Evolutionary conservation across 1,284 basidiomycete genomes (phyloP), one percentile per base, ranked within the genome.

Genomic region (Cryptococcus sp.): DNA sequence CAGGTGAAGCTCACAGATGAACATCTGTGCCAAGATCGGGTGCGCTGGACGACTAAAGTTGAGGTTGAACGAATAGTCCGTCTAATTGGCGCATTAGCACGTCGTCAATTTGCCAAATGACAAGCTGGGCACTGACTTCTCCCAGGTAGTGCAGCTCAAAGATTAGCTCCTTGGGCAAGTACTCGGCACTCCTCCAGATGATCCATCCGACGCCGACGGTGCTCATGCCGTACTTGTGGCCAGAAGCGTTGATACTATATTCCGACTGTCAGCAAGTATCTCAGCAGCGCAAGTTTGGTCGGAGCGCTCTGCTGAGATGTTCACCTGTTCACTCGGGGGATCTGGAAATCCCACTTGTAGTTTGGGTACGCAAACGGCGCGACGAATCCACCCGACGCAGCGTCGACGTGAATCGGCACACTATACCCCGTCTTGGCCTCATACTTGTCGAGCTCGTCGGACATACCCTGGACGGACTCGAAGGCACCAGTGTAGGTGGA

Each of bases 401-500:
- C 70, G 52, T 77, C 77, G 40, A 79, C 88, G 71, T 98, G 94
- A 63, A 94, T 93, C 4, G 89, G 89, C 18, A 93, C 83, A 46
- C 77, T 82, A 66, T 84, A 79, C 1, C 94, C 93, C 0, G 90
- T 94, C 68, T 83, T 81, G n/a, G 73, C 77, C 78, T 97, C 86
- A 70, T 89, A 93, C 63, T 87, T 85, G 74, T 97, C 94, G 50
- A 98, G 82, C 20, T 90, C 80, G 53, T 87, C 84, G 2, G 86
- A 80, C 85, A 97, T 89, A 69, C 87, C 89, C 71, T 90, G 84
- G 45, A 97, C 93, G 21, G 88, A 86, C 70, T 97, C 94, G 70
- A 94, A 96, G 65, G 89, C 88, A 12, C 93, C 94, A 2, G 93
- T 96, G 77, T 95, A 95, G 15, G 93, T 96, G 55, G 78, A 80